Conservation (phyloP, 1,284 basidiomycete genomes). For the Tremellales sp. region DNA sequence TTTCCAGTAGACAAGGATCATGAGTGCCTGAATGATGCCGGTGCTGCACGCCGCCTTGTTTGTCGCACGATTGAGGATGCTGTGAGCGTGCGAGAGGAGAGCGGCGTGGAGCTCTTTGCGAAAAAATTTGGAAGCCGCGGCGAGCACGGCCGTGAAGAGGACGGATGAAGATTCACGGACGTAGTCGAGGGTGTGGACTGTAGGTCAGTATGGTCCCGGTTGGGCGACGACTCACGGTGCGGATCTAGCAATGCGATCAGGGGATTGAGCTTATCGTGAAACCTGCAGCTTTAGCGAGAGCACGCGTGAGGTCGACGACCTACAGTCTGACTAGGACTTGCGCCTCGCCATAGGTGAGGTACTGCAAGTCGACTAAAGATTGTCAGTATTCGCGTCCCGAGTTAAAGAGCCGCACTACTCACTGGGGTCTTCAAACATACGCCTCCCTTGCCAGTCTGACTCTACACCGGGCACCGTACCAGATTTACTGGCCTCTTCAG, state of each 20-base stretch:
- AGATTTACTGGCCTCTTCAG: too few relatives aligned
- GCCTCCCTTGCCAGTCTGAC: neutral
- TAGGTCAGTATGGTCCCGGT: slow-evolving; percentile 15
- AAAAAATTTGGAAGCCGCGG: slow-evolving; percentile 16
- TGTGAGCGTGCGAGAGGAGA: slow-evolving; percentile 9
- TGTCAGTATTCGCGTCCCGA: neutral
- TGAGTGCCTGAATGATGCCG: slow-evolving; percentile 12
- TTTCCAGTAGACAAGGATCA: slow-evolving; percentile 15
- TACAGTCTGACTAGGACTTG: slow-evolving; percentile 8
- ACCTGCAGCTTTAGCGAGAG: too few relatives aligned
- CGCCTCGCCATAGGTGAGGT: slow-evolving; percentile 2
- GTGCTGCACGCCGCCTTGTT: slow-evolving; percentile 8
- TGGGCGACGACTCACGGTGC: slow-evolving; percentile 9
- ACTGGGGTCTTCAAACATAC: neutral
- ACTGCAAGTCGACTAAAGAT: neutral
- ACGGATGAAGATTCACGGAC: slow-evolving; percentile 13
- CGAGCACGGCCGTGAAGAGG: slow-evolving; percentile 25
- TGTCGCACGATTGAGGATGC: slow-evolving; percentile 12
- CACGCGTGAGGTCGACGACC: too few relatives aligned
- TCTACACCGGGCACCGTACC: too few relatives aligned
- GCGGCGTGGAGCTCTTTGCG: slow-evolving; percentile 10
- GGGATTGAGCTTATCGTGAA: slow-evolving; percentile 17
- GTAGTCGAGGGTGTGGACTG: slow-evolving; percentile 13
- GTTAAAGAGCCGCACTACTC: neutral
- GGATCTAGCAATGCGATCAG: slow-evolving; percentile 19